Conservation (phyloP, 1,139 yeast genomes). For the Hyphopichia pseudoburtonii region DNA sequence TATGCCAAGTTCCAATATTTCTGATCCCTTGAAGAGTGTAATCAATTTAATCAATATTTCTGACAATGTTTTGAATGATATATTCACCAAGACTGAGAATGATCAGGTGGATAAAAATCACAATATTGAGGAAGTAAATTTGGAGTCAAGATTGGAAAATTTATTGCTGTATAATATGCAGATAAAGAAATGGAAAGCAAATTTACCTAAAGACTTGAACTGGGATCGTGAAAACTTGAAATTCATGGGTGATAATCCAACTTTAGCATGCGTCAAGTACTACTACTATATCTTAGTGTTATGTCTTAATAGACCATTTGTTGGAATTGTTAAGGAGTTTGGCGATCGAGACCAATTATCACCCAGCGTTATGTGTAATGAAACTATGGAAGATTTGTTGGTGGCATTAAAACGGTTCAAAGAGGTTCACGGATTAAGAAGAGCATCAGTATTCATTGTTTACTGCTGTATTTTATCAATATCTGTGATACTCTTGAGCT, state of each 20-base stretch:
- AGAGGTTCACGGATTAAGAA: constrained; percentile 39
- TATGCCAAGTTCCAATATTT: constrained; percentile 35
- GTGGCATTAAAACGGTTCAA: constrained; percentile 37
- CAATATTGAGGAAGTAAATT: constrained; percentile 30
- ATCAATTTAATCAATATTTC: constrained; percentile 53
- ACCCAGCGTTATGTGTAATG: constrained; percentile 35
- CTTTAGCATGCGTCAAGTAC: constrained; percentile 52
- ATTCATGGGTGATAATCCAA: constrained; percentile 49
- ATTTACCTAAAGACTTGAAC: constrained; percentile 47
- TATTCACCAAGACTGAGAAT: constrained; percentile 40
- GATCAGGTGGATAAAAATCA: constrained; percentile 18
- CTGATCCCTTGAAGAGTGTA: constrained; percentile 46
- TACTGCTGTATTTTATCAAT: constrained; percentile 49
- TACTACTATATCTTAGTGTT: constrained; percentile 57
- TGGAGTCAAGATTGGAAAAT: constrained; percentile 37
- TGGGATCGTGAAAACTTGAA: constrained; percentile 49
- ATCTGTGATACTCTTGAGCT: constrained; percentile 42
- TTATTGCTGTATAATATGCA: constrained; percentile 46
- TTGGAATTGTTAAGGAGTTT: constrained; percentile 25
- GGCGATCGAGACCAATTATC: constrained; percentile 20
- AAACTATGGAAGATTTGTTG: constrained; percentile 44
- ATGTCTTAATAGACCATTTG: constrained; percentile 61
- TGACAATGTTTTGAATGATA: constrained; percentile 54
- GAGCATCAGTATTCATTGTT: constrained; percentile 48
- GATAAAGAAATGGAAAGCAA: constrained; percentile 50